phyloP scores from a whole-genome alignment of 306 rosid genomes.

The Vicia faba region DNA sequence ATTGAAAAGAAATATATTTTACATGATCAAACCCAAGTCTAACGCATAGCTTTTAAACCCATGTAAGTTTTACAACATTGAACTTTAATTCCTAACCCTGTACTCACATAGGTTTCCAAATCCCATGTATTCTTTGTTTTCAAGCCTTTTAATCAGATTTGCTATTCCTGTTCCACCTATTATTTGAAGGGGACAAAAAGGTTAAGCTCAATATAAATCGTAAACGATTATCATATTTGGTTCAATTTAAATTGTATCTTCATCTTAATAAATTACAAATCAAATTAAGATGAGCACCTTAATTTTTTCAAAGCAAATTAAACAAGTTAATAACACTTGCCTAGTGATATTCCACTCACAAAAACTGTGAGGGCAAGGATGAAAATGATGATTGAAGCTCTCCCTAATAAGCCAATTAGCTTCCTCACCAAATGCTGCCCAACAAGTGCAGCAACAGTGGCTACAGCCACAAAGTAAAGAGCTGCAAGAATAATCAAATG shows the following conservation, averaged over 20 bases:
- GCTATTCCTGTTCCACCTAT: conserved; percentile 75
- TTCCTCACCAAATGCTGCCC: conserved; percentile 74
- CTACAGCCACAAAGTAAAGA: conserved; percentile 58
- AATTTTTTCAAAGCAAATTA: too few species aligned
- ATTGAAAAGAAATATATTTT: too few species aligned
- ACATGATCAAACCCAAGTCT: not conserved
- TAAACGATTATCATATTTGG: too few species aligned
- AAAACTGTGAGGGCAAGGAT: conserved; percentile 66
- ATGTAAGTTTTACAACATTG: not conserved
- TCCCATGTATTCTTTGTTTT: conserved; percentile 56
- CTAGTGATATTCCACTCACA: conserved; percentile 58
- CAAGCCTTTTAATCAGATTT: conserved; percentile 53
- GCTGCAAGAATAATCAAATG: conserved; percentile 52
- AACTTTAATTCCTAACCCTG: conserved; percentile 13
- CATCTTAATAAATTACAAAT: too few species aligned
- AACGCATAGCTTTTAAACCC: not conserved
- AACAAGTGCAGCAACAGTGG: conserved; percentile 65
- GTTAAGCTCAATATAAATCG: not conserved
- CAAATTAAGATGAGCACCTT: too few species aligned
- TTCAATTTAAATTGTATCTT: too few species aligned
- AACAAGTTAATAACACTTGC: conserved; percentile 27
- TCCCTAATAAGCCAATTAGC: conserved; percentile 56
- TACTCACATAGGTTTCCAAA: conserved; percentile 53
- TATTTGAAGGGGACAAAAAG: not conserved
- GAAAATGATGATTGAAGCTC: conserved; percentile 69